Base-by-base conservation (phyloP, 768 basidiomycete species). In the Suillus cothurnatus region DNA sequence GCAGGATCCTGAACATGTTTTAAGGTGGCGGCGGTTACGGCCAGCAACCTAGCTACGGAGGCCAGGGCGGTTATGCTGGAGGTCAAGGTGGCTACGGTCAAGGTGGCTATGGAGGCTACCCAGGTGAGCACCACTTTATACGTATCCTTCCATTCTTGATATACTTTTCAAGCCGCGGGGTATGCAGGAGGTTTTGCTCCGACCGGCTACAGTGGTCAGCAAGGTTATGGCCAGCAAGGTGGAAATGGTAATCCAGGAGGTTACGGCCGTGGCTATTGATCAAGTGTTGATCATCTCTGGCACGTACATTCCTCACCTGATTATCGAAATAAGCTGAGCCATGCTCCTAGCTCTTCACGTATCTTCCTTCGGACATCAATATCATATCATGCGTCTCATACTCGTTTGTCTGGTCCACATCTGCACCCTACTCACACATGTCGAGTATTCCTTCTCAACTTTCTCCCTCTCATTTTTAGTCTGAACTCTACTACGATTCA, bases 201-300 rank as follows among this genome's bases (percentile, higher is more conserved):
- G 2, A 32, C 61, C 6, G 76, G 66, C 39, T 76, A 75, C 45
- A 71, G 74, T 56, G 52, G 59, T 34, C 73, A 72, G 47, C 77
- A 69, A 43, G 1, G 36, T 26, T 71, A 68, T 3, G 64, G 66
- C 32, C 17, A 52, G 52, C 41, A 52, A 62, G 58, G 71, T 11
- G 78, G 78, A 43, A 72, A 73, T 28, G 66, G 72, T 36, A 76
- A 80, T 43, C 74, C 76, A 62, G 80, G 78, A 71, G 75, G 70
- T 74, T 57, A 69, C 26, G 57, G 57, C 19, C 57, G 57, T 3
- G 57, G 57, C 19, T 58, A 58, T 39, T 58, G 57, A 58, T 28
- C 38, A 21, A 36, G 15, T 39, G 26, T 58, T 58, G 57, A 58
- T 21, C 38, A 32, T 55, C 5, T 52, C 14, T 58, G 57, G 57